These are phyloP conservation scores for Neurospora terricola DNA, from an alignment of 495 filamentous ascomycete species.

Conservation along the genomic window DNA sequence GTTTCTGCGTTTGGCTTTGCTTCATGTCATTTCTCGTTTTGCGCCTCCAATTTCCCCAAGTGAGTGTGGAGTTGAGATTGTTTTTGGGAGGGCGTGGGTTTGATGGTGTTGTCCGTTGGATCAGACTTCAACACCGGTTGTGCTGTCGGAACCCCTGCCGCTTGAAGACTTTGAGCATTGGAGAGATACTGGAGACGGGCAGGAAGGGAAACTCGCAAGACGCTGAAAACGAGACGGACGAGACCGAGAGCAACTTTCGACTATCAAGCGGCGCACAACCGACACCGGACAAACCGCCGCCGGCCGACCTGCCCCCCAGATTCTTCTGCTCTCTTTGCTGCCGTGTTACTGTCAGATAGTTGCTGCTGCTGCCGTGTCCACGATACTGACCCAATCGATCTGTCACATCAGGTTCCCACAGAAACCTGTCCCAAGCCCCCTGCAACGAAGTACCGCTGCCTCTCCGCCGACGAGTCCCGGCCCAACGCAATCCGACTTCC, in stretches of 20 bases:
- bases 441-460: conserved; percentile 28
- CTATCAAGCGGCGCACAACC: neutral
- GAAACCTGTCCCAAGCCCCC: conserved; percentile 32
- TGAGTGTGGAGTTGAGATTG: neutral
- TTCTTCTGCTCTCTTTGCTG: conserved; percentile 20
- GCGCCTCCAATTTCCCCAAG: neutral
- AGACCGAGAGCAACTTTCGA: neutral
- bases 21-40: neutral
- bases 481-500: conserved; percentile 27
- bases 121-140: neutral
- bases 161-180: neutral
- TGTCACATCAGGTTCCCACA: conserved; percentile 25
- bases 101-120: neutral
- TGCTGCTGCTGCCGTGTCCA: conserved; percentile 22
- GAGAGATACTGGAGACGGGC: neutral
- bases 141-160: neutral
- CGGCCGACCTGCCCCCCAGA: conserved; percentile 9
- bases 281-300: conserved; percentile 3
- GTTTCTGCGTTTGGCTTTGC: neutral
- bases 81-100: neutral
- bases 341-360: conserved; percentile 19
- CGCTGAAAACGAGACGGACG: neutral
- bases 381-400: conserved; percentile 25
- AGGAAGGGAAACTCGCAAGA: neutral
- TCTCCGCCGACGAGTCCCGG: conserved; percentile 34